phyloP scores from a whole-genome alignment of 306 rosid species.

The Cucumis melo region DNA sequence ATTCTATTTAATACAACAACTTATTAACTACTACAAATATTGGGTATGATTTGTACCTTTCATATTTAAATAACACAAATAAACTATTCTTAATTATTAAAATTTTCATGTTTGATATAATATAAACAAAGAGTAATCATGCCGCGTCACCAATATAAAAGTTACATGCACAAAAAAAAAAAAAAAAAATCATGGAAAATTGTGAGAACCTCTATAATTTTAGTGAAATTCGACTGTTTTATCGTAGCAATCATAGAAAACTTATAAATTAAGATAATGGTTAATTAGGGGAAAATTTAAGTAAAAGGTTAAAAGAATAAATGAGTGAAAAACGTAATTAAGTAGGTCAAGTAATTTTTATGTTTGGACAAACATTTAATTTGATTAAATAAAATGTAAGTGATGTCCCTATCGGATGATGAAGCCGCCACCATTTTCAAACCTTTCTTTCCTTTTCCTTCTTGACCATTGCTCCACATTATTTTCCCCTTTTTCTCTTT shows the following conservation, averaged over 20 bases:
- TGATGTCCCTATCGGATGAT: not conserved
- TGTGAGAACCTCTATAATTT: not conserved
- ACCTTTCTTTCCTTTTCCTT: not conserved
- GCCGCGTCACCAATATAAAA: too few relatives aligned
- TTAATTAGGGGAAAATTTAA: not conserved
- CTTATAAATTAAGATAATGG: not conserved
- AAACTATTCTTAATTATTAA: too few relatives aligned
- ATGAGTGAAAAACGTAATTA: not conserved
- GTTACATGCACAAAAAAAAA: too few relatives aligned
- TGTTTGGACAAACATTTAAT: too few relatives aligned
- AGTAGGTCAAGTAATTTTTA: not conserved
- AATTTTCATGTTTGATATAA: too few relatives aligned
- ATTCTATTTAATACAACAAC: too few relatives aligned
- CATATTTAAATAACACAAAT: too few relatives aligned
- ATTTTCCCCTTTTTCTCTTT: not conserved
- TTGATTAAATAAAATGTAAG: not conserved
- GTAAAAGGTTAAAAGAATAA: not conserved
- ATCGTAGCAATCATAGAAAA: not conserved
- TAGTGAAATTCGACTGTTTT: too few relatives aligned
- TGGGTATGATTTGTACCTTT: too few relatives aligned
- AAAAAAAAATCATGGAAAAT: too few relatives aligned
- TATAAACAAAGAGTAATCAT: too few relatives aligned
- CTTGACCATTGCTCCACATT: not conserved
- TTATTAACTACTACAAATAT: too few relatives aligned
- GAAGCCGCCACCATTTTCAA: conserved; percentile 4